Percentiles rank a stretch among this genome's conserved stretches.
phyloP scores from a whole-genome alignment of 345 rosid species.

The Lagerstroemia speciosa region DNA sequence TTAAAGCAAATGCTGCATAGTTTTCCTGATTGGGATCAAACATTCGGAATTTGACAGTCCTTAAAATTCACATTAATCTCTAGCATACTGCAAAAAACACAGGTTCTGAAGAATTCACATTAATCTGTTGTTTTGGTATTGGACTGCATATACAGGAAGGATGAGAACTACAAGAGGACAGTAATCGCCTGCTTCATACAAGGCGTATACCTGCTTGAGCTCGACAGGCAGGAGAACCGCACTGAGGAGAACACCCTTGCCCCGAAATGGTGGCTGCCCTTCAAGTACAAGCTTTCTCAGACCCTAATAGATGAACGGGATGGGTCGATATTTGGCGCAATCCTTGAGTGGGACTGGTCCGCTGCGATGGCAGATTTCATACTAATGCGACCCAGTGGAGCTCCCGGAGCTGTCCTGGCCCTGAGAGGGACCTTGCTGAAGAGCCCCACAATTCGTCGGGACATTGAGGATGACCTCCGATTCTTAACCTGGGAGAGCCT shows the following conservation, averaged over 20 bases:
- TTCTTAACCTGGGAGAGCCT: conserved; percentile 94
- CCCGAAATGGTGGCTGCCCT: conserved; percentile 92
- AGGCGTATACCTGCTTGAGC: conserved; percentile 83
- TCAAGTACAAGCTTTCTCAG: conserved; percentile 69
- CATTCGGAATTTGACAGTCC: neutral
- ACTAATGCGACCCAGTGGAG: conserved; percentile 82
- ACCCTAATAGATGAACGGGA: conserved; percentile 74
- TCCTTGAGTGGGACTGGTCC: conserved; percentile 84
- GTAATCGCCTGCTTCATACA: conserved; percentile 93
- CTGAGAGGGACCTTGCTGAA: conserved; percentile 83
- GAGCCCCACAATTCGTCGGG: conserved; percentile 70
- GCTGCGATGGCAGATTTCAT: conserved; percentile 77
- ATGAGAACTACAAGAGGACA: conserved; percentile 79
- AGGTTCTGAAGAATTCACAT: neutral
- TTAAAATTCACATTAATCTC: neutral
- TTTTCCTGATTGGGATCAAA: neutral
- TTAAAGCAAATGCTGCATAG: neutral
- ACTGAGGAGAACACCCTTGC: conserved; percentile 62
- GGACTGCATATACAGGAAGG: conserved; percentile 45
- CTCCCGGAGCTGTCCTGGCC: conserved; percentile 75
- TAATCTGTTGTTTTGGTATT: neutral
- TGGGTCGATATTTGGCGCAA: conserved; percentile 77
- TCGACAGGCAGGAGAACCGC: conserved; percentile 80
- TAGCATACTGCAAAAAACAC: neutral
- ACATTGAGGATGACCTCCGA: conserved; percentile 86